phyloP scores from a whole-genome alignment of 768 basidiomycete genomes.

The Tylopilus plumbeoviolaceoides region DNA sequence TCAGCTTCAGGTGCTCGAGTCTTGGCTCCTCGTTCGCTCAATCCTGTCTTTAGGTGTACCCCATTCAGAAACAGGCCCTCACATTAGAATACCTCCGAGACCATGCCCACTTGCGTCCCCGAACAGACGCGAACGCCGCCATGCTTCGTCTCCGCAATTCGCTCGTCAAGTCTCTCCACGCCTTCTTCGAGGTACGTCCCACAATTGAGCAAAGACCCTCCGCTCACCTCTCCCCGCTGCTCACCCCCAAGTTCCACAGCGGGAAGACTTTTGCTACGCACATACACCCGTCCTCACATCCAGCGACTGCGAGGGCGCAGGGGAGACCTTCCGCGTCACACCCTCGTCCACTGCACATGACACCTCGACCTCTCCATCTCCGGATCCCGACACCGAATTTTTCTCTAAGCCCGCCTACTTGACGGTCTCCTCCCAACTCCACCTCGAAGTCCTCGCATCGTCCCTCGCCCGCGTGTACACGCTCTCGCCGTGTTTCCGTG shows the following conservation, averaged over 20 bases:
- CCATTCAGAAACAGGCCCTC: slow-evolving; percentile 86
- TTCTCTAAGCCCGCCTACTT: slow-evolving; percentile 77
- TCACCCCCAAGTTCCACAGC: slow-evolving; percentile 38
- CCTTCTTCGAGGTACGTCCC: slow-evolving; percentile 66
- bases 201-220: background rate
- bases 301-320: slow-evolving; percentile 94
- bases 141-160: slow-evolving; percentile 71
- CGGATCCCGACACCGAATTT: slow-evolving; percentile 45
- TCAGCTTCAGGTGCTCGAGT: slow-evolving; percentile 20
- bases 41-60: slow-evolving; percentile 56
- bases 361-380: background rate
- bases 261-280: slow-evolving; percentile 70
- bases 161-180: slow-evolving; percentile 52
- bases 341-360: slow-evolving; percentile 22
- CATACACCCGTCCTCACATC: slow-evolving; percentile 88
- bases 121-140: slow-evolving; percentile 67
- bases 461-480: slow-evolving; percentile 85
- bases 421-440: slow-evolving; percentile 94
- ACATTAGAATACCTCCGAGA: slow-evolving; percentile 79
- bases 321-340: slow-evolving; percentile 80
- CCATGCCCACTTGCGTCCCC: slow-evolving; percentile 80
- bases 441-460: slow-evolving; percentile 83
- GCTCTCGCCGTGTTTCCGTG: slow-evolving; percentile 90
- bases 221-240: slow-evolving; percentile 3
- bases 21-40: slow-evolving; percentile 3